Evolutionary conservation across 306 rosid species (phyloP).

Genomic region (Psophocarpus tetragonolobus): DNA sequence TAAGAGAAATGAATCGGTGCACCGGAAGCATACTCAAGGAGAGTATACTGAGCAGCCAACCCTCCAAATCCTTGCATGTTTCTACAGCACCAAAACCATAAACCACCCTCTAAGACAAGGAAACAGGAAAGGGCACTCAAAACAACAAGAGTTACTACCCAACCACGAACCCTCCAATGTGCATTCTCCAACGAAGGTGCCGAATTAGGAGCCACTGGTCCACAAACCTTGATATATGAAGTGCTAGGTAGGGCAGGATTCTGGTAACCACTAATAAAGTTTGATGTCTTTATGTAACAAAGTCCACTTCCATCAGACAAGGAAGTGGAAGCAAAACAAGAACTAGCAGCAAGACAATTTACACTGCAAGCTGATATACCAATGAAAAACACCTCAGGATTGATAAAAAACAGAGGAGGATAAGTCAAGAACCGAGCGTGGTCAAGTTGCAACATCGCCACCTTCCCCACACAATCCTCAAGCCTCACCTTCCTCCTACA

Average conservation of each 20-base stretch:
- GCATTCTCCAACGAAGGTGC: slow-evolving; percentile 24
- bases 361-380: slow-evolving; percentile 58
- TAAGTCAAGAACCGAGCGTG: slow-evolving; percentile 62
- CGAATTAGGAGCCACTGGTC: slow-evolving; percentile 45
- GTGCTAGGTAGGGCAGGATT: slow-evolving; percentile 61
- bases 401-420: slow-evolving; percentile 46
- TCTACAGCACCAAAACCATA: slow-evolving; percentile 79
- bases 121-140: slow-evolving; percentile 49
- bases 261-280: slow-evolving; percentile 53
- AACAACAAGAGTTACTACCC: slow-evolving; percentile 53
- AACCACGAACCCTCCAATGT: slow-evolving; percentile 43
- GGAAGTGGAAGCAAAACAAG: slow-evolving; percentile 67
- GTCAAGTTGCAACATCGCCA: slow-evolving; percentile 47
- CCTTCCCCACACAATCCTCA: slow-evolving; percentile 53
- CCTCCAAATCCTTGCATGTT: slow-evolving; percentile 47
- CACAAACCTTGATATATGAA: slow-evolving; percentile 66
- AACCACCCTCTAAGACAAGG: slow-evolving; percentile 58
- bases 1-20: slow-evolving; percentile 76
- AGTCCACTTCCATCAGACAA: slow-evolving; percentile 66
- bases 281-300: slow-evolving; percentile 53
- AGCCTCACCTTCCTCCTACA: slow-evolving; percentile 58
- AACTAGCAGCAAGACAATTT: slow-evolving; percentile 53
- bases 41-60: slow-evolving; percentile 63
- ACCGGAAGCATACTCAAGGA: slow-evolving; percentile 94
- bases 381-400: slow-evolving; percentile 44